A percentile compares a stretch with the other conserved stretches of the same genome.
Conservation (phyloP, 306 rosid genomes). For the Gleditsia sinensis region DNA sequence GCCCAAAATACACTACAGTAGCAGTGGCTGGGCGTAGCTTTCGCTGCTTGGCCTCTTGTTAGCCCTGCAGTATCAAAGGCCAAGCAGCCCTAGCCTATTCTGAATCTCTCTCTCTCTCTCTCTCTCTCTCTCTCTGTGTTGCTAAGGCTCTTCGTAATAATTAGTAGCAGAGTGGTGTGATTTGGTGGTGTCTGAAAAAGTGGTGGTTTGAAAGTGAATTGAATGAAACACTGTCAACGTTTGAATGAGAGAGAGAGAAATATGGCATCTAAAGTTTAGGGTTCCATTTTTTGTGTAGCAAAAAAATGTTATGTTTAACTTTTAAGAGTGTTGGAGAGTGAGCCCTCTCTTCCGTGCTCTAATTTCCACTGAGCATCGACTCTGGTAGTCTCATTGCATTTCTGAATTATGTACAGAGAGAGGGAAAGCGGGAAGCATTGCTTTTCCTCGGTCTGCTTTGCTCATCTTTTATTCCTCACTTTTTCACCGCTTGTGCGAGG, state of each 20-base stretch:
- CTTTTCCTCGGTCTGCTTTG: slow-evolving; percentile 44
- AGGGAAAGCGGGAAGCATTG: slow-evolving; percentile 11
- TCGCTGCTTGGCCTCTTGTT: slow-evolving; percentile 10
- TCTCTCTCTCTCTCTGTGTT: neutral
- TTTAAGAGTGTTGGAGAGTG: slow-evolving; percentile 53
- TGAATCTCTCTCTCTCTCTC: slow-evolving; percentile 11
- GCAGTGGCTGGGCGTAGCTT: slow-evolving; percentile 9
- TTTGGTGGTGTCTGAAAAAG: slow-evolving; percentile 86
- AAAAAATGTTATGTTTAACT: slow-evolving; percentile 32
- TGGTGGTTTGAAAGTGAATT: slow-evolving; percentile 69
- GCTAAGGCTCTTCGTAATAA: slow-evolving; percentile 46
- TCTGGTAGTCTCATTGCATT: slow-evolving; percentile 47
- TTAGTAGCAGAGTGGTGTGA: slow-evolving; percentile 68
- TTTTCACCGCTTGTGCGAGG: slow-evolving; percentile 43
- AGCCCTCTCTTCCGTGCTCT: slow-evolving; percentile 45
- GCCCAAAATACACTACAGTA: slow-evolving; percentile 16
- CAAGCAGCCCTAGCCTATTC: slow-evolving; percentile 3
- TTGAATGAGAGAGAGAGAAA: slow-evolving; percentile 43
- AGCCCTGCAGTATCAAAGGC: slow-evolving; percentile 29
- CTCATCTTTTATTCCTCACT: slow-evolving; percentile 47
- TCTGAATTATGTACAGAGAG: neutral
- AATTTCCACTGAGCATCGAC: slow-evolving; percentile 43
- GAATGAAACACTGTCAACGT: slow-evolving; percentile 67
- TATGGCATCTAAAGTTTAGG: slow-evolving; percentile 48
- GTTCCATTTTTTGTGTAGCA: slow-evolving; percentile 28